Conservation (phyloP, 257 asterid genomes). For the Solanum dulcamara region DNA sequence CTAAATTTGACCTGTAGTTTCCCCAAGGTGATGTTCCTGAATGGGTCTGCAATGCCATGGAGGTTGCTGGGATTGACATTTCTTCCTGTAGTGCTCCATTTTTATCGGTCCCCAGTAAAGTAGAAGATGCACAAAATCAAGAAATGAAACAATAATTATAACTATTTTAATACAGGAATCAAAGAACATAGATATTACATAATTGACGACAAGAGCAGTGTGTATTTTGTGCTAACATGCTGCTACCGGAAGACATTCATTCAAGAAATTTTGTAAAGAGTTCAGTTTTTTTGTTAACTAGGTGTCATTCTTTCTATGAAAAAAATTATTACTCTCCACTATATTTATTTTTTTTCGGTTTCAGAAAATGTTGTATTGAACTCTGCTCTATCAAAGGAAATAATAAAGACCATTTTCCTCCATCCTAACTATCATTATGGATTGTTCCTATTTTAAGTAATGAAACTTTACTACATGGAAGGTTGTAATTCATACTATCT, state of each 20-base stretch:
- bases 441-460: background rate
- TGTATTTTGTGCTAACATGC: constrained; percentile 34
- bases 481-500: background rate
- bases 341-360: background rate
- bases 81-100: constrained; percentile 43
- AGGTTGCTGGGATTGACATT: constrained; percentile 92
- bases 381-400: background rate
- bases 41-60: constrained; percentile 99
- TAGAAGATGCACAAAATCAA: background rate
- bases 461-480: background rate
- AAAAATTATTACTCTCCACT: background rate
- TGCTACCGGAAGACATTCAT: constrained; percentile 5
- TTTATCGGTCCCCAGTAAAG: background rate
- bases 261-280: background rate
- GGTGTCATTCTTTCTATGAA: background rate
- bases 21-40: constrained; percentile 78
- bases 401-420: background rate
- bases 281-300: background rate
- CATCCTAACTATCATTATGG: background rate
- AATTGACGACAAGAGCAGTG: constrained; percentile 7
- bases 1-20: constrained; percentile 35
- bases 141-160: background rate
- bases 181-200: background rate
- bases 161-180: background rate
- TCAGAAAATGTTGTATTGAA: background rate